These are phyloP conservation scores for Marchantia polymorpha DNA, from an alignment of 225 moss, liverwort and hornwort species.

Conservation along the genomic window DNA sequence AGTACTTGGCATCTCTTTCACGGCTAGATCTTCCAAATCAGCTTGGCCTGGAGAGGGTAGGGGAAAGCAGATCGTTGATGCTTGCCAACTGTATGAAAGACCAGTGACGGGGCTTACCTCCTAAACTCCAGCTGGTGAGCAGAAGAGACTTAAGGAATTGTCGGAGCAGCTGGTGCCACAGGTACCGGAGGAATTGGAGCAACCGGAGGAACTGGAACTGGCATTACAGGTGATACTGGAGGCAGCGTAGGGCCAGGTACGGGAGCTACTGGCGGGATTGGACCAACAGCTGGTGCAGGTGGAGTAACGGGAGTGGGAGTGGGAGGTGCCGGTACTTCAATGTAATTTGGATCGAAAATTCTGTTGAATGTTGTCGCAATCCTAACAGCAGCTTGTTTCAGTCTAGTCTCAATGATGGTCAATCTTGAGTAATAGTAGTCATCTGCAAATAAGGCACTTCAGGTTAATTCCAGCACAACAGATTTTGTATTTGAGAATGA, in stretches of 20 bases:
- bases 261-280: neutral
- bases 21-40: too few relatives aligned
- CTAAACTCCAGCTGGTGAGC: too few relatives aligned
- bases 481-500: too few relatives aligned
- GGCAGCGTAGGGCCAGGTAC: neutral
- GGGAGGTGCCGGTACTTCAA: slow-evolving; percentile 25
- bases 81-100: too few relatives aligned
- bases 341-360: slow-evolving; percentile 44
- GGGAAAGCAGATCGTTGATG: too few relatives aligned
- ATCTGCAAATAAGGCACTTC: slow-evolving; percentile 15
- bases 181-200: slow-evolving; percentile 1
- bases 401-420: slow-evolving; percentile 37
- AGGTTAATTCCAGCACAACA: neutral
- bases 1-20: too few relatives aligned
- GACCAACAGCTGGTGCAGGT: slow-evolving; percentile 16
- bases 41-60: too few relatives aligned
- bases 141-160: neutral
- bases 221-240: neutral
- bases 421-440: slow-evolving; percentile 27
- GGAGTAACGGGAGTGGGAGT: too few relatives aligned
- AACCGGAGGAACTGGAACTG: slow-evolving; percentile 4
- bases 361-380: slow-evolving; percentile 46
- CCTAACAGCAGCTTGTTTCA: slow-evolving; percentile 44
- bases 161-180: slow-evolving; percentile 1
- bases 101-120: too few relatives aligned